phyloP scores from a whole-genome alignment of 345 rosid genomes.

The Melastoma malabathricum region DNA sequence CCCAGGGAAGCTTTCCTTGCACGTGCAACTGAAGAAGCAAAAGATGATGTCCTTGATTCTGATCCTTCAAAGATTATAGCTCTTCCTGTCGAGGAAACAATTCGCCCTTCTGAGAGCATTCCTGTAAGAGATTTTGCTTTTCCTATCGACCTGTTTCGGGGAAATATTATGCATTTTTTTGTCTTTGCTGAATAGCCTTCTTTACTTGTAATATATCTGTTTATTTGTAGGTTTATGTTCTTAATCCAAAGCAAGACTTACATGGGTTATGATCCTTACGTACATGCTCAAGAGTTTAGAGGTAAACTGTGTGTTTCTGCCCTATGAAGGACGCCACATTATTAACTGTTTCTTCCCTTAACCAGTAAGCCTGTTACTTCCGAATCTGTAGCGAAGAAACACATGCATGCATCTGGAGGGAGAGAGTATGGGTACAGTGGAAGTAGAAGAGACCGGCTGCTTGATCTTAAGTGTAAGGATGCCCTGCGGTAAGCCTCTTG shows the following conservation, averaged over 20 bases:
- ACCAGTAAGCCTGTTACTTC: too few species aligned
- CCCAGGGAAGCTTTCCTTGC: slow-evolving; percentile 94
- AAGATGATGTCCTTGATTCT: slow-evolving; percentile 17
- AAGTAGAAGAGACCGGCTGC: slow-evolving; percentile 53
- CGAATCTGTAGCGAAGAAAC: slow-evolving; percentile 47
- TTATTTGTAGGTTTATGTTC: slow-evolving; percentile 47
- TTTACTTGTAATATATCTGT: slow-evolving; percentile 1
- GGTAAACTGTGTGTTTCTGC: slow-evolving; percentile 32
- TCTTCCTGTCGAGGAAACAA: slow-evolving; percentile 28
- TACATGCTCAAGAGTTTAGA: slow-evolving; percentile 96
- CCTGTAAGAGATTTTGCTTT: slow-evolving; percentile 43
- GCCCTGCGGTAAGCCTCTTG: too few species aligned
- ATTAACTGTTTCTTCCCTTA: too few species aligned
- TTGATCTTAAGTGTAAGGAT: slow-evolving; percentile 21
- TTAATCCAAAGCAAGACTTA: slow-evolving; percentile 79
- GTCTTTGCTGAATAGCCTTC: not conserved
- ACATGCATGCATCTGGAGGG: slow-evolving; percentile 35
- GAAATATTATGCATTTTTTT: not conserved
- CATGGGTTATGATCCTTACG: slow-evolving; percentile 91
- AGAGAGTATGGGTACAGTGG: slow-evolving; percentile 33
- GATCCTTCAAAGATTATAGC: slow-evolving; percentile 23
- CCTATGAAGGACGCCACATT: not conserved
- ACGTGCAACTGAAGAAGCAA: slow-evolving; percentile 52
- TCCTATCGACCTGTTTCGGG: not conserved
- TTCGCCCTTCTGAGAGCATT: slow-evolving; percentile 37